Evolutionary conservation across 257 asterid genomes (phyloP).

Genomic region (Eustoma russellianum): DNA sequence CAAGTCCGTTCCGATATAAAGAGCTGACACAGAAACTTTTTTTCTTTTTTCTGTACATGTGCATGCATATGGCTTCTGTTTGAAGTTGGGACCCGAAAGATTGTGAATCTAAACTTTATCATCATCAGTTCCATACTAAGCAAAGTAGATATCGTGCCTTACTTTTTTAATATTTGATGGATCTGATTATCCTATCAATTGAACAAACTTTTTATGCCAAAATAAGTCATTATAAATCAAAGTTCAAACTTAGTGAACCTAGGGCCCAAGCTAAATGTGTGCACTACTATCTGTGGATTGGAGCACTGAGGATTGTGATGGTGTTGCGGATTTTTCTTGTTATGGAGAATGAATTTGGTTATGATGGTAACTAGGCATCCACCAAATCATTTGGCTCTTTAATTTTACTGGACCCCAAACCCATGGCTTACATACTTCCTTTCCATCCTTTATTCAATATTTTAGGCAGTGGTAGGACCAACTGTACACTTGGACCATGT

Average conservation of each 20-base stretch:
- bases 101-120: constrained; percentile 20
- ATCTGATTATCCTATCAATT: constrained; percentile 7
- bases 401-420: constrained; percentile 30
- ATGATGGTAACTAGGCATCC: constrained; percentile 42
- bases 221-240: constrained; percentile 4
- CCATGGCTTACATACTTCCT: constrained; percentile 41
- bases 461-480: constrained; percentile 41
- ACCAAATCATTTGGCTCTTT: constrained; percentile 62
- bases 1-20: no score
- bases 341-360: constrained; percentile 39
- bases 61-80: background rate
- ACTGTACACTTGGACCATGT: constrained; percentile 38
- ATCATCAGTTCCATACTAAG: constrained; percentile 9
- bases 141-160: constrained; percentile 7
- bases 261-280: background rate
- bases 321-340: constrained; percentile 17
- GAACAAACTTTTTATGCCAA: constrained; percentile 3
- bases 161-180: constrained; percentile 12
- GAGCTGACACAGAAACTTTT: no score
- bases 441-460: constrained; percentile 37
- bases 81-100: constrained; percentile 18
- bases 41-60: no score
- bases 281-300: constrained; percentile 6
- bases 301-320: background rate
- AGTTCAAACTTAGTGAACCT: background rate